phyloP scores from a whole-genome alignment of 169 alveolate genomes.

The Theileria luwenshuni region DNA sequence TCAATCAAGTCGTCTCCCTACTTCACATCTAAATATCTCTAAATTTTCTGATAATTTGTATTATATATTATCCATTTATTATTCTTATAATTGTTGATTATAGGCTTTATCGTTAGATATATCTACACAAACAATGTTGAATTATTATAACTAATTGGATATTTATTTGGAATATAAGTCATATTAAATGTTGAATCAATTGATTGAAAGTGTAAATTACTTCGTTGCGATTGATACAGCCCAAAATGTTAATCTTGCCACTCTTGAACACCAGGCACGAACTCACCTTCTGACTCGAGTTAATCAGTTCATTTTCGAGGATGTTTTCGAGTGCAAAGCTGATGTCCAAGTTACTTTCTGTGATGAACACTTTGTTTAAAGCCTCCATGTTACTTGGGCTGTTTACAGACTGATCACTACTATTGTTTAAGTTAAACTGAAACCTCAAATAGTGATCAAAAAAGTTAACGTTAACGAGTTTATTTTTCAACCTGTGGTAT shows the following conservation, averaged over 20 bases:
- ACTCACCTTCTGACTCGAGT: conserved; percentile 5
- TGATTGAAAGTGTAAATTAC: conserved; percentile 25
- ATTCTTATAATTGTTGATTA: neutral
- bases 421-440: conserved; percentile 29
- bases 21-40: conserved; percentile 33
- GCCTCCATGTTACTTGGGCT: neutral
- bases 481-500: conserved; percentile 14
- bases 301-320: conserved; percentile 40
- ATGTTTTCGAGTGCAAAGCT: conserved; percentile 51
- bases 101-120: neutral
- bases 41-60: conserved; percentile 7
- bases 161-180: no score
- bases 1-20: conserved; percentile 57
- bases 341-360: conserved; percentile 38
- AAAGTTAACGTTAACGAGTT: conserved; percentile 24
- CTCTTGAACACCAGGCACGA: conserved; percentile 61
- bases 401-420: neutral
- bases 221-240: conserved; percentile 43
- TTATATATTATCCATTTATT: neutral
- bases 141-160: no score
- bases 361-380: neutral
- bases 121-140: no score
- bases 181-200: conserved; percentile 24
- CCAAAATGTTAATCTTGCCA: conserved; percentile 57
- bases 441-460: conserved; percentile 41